These are phyloP conservation scores for Reutealis trisperma DNA, from an alignment of 345 rosid genomes.

Conservation along the genomic window DNA sequence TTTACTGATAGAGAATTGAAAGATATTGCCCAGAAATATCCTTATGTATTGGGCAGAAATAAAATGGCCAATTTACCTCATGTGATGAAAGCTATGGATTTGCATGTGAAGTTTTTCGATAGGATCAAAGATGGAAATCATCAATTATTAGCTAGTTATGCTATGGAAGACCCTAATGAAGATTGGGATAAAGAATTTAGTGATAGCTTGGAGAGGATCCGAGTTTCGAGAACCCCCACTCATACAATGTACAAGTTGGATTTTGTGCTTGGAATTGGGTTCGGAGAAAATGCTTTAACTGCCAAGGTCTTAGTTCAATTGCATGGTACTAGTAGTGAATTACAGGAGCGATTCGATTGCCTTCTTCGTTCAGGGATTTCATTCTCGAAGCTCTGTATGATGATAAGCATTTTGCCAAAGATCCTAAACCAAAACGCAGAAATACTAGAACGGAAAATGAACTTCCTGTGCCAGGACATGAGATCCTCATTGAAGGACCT, in stretches of 20 bases:
- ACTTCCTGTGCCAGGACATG: slow-evolving; percentile 50
- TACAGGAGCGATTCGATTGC: slow-evolving; percentile 51
- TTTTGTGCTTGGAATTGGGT: slow-evolving; percentile 60
- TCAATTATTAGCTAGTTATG: slow-evolving; percentile 45
- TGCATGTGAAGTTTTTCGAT: slow-evolving; percentile 50
- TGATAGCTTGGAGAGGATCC: slow-evolving; percentile 43
- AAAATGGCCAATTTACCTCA: slow-evolving; percentile 63
- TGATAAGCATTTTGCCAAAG: slow-evolving; percentile 51
- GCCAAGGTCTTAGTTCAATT: slow-evolving; percentile 39
- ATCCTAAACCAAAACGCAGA: slow-evolving; percentile 59
- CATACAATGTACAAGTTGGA: slow-evolving; percentile 54
- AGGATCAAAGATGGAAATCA: slow-evolving; percentile 47
- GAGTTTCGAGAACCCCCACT: slow-evolving; percentile 30
- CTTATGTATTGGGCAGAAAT: slow-evolving; percentile 33
- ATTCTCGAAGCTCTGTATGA: slow-evolving; percentile 52
- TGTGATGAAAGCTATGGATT: slow-evolving; percentile 36
- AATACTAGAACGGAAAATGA: slow-evolving; percentile 46
- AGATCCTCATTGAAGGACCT: slow-evolving; percentile 48
- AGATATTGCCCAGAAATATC: slow-evolving; percentile 15
- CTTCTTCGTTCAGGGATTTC: slow-evolving; percentile 42
- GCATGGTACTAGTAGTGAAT: slow-evolving; percentile 57
- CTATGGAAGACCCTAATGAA: slow-evolving; percentile 41
- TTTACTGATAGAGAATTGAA: slow-evolving; percentile 41
- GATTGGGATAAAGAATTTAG: slow-evolving; percentile 45
- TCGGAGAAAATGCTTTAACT: slow-evolving; percentile 59